phyloP scores from a whole-genome alignment of 2,329 filamentous ascomycete genomes.

The Penicillium digitatum region DNA sequence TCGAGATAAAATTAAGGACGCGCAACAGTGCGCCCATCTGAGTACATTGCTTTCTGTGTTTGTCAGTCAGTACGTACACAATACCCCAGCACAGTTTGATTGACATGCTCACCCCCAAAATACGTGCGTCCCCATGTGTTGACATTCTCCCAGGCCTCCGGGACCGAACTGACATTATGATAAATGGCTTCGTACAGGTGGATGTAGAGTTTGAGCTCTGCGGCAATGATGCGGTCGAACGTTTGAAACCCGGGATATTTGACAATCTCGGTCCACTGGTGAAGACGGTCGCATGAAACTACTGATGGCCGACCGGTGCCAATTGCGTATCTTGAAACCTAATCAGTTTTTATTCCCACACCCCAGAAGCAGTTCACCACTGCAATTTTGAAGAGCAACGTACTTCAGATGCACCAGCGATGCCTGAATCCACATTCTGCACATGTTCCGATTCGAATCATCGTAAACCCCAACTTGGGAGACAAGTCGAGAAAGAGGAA shows the following conservation, averaged over 20 bases:
- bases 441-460: slow-evolving; percentile 3
- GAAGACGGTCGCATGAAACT: slow-evolving; percentile 5
- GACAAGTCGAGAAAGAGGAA: slow-evolving; percentile 2
- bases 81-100: background rate
- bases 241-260: slow-evolving; percentile 6
- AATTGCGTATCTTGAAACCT: background rate
- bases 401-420: slow-evolving; percentile 10
- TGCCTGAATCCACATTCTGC: slow-evolving; percentile 10
- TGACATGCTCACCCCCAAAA: background rate
- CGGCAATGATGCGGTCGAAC: slow-evolving; percentile 3
- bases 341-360: background rate
- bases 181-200: slow-evolving; percentile 6
- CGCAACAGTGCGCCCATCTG: slow-evolving; percentile 4
- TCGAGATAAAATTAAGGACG: slow-evolving; percentile 6
- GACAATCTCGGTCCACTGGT: slow-evolving; percentile 1
- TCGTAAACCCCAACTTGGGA: background rate
- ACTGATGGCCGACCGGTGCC: slow-evolving; percentile 9
- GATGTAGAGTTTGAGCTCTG: slow-evolving; percentile 10
- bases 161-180: background rate
- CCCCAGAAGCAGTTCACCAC: background rate
- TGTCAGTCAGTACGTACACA: background rate
- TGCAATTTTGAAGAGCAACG: background rate
- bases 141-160: slow-evolving; percentile 5
- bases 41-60: background rate
- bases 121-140: slow-evolving; percentile 3